Base-by-base conservation (phyloP, 2,329 filamentous ascomycete genomes). In the Paraphoma sp. region DNA sequence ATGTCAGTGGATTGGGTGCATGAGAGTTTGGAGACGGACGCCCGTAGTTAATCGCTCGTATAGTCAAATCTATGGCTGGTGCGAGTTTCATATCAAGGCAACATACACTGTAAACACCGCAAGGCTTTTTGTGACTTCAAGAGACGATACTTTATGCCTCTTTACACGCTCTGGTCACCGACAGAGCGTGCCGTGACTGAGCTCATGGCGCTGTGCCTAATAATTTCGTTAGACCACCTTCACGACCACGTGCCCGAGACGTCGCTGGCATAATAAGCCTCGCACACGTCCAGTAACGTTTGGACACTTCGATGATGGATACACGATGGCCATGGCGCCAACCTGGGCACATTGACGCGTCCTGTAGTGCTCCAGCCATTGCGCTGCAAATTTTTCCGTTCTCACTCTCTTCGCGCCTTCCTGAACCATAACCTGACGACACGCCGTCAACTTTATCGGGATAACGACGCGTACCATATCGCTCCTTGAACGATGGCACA, bases 71-170 rank as follows among this genome's bases (percentile, higher is more conserved):
- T 63, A 70, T 79, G 76, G 72, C 73, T 74, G 63, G 72, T n/a
- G 74, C 80, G 80, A 74, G 81, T 81, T 83, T 83, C 81, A 83
- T 82, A 81, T 83, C 80, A 82, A 80, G 79, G 80, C 78, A 64
- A 82, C 79, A 82, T 76, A 55, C 59, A 43, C 17, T 33, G 44
- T 33, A 46, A 14, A 31, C n/a, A 16, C 23, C 23, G 23, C 23
- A 23, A 23, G 23, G 23, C 23, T 23, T 23, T 23, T 23, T 23
- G 23, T 23, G 23, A 23, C 23, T 23, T 23, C 23, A 23, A 5
- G 23, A 5, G 23, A 23, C 23, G 23, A 23, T 23, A 23, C 23
- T 5, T 3, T 23, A 23, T 23, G 23, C 23, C 23, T 23, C 23
- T 23, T 23, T 23, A 23, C 23, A 23, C 23, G 23, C 23, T 5